These are phyloP conservation scores for Coemansia sp. DNA, from an alignment of 192 early-diverging fungal genomes.

Conservation along the genomic window DNA sequence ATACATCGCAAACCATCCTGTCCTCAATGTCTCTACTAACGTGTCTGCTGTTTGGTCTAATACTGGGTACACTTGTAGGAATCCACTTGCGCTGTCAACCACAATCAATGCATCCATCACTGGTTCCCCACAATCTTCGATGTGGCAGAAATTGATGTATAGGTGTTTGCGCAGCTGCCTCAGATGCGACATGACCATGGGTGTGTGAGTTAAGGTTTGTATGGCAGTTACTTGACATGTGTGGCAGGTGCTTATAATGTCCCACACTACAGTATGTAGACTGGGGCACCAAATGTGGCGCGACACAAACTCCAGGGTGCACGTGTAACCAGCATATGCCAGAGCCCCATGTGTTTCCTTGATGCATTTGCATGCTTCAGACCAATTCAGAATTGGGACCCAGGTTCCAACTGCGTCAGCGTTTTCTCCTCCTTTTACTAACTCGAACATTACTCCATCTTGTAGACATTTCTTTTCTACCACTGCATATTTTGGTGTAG, in stretches of 20 bases:
- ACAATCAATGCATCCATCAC: background rate
- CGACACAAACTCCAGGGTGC: background rate
- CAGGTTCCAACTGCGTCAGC: background rate
- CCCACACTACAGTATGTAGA: background rate
- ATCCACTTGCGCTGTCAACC: background rate
- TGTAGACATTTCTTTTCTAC: background rate
- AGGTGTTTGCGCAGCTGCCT: slow-evolving; percentile 9
- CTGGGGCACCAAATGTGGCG: too few species aligned
- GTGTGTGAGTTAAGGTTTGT: slow-evolving; percentile 5
- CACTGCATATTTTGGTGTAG: slow-evolving; percentile 1
- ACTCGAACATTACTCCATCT: background rate
- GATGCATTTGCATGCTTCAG: background rate
- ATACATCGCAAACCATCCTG: slow-evolving; percentile 10
- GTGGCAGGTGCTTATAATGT: background rate
- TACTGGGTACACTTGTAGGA: slow-evolving; percentile 13
- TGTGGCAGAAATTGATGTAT: slow-evolving; percentile 19
- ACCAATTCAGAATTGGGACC: background rate
- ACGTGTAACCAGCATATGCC: slow-evolving; percentile 12
- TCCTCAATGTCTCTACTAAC: background rate
- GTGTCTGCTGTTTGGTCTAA: background rate
- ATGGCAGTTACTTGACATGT: slow-evolving; percentile 19
- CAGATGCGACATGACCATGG: background rate
- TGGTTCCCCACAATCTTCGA: slow-evolving; percentile 8
- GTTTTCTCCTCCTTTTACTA: background rate
- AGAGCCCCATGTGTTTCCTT: background rate